phyloP scores from a whole-genome alignment of 2,329 filamentous ascomycete species.

The Dryadomyces quercivorus region DNA sequence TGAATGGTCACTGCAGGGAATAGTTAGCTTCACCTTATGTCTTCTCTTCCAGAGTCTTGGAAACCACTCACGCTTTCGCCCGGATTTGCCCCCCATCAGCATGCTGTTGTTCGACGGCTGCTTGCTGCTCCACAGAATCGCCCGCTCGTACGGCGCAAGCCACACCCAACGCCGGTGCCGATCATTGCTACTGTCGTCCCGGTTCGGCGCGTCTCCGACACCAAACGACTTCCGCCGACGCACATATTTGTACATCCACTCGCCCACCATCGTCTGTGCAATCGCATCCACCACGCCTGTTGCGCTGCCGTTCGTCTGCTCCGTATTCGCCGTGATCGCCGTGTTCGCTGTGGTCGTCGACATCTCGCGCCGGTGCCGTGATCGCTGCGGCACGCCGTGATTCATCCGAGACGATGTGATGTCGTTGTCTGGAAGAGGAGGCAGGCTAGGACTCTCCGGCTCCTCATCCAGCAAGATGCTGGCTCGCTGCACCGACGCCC shows the following conservation, averaged over 20 bases:
- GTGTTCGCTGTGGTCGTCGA: conserved; percentile 51
- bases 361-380: conserved; percentile 41
- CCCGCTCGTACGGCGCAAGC: conserved; percentile 90
- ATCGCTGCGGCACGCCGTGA: conserved; percentile 27
- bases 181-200: conserved; percentile 60
- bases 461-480: conserved; percentile 53
- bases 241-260: conserved; percentile 93
- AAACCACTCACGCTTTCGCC: conserved; percentile 70
- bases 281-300: conserved; percentile 89
- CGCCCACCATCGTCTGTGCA: conserved; percentile 95
- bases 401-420: conserved; percentile 47
- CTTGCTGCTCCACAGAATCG: conserved; percentile 97
- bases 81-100: conserved; percentile 87
- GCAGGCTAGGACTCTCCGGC: conserved; percentile 58
- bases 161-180: conserved; percentile 97
- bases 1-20: conserved; percentile 66
- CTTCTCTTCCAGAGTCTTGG: neutral
- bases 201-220: conserved; percentile 52
- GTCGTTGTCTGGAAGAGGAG: conserved; percentile 61
- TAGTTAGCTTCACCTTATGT: conserved; percentile 14
- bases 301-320: conserved; percentile 38
- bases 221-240: conserved; percentile 84
- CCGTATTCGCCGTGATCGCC: conserved; percentile 33
- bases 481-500: conserved; percentile 40
- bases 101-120: conserved; percentile 82